Base-by-base conservation (phyloP, 768 basidiomycete species). In the Auriscalpium vulgare region DNA sequence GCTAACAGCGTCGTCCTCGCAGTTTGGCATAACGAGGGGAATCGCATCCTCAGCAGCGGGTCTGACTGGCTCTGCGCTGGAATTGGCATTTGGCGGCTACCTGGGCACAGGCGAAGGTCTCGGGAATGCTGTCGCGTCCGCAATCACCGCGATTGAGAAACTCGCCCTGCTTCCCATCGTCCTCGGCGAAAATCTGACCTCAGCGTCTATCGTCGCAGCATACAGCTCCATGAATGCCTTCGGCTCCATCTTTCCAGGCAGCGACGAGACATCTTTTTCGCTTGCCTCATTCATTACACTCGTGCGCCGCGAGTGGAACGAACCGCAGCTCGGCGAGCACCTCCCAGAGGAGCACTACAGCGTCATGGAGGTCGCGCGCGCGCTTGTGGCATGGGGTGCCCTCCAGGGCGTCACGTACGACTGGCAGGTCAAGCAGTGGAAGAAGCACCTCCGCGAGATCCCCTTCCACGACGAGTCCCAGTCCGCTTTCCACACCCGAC, bases 401-500 rank as follows among this genome's bases (percentile, higher is more conserved):
- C 71, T 93, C 44, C 91, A 92, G 63, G 84, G 86, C 37, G 83
- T 89, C 45, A 93, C 91, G 0, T 82, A 85, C 63, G 83, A 88
- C 62, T 88, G 84, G 78, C 86, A 88, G 61, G 88, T 92, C 66
- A 75, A 78, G 65, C 72, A 70, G 45, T 88, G 88, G 87, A 78
- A 86, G 53, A 74, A 75, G 61, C 71, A 79, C 64, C 73, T 91
- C 58, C 77, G 73, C 54, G 88, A 91, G 66, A 79, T 91, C 19
- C 75, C 81, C 57, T 77, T 86, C 52, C 78, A 79, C 44, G 79
- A 81, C 55, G 66, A 68, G n/a, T 47, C 67, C 4, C 36, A 70
- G 61, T 16, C 69, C 63, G 63, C 34, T 29, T 16, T 52, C 9
- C 58, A 54, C 10, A 36, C 45, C 11, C 54, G 55, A 17, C 38